A percentile compares a stretch with the other conserved stretches of the same genome.
Conservation (phyloP, 805 yeast species). For the Suhomyces sp. region DNA sequence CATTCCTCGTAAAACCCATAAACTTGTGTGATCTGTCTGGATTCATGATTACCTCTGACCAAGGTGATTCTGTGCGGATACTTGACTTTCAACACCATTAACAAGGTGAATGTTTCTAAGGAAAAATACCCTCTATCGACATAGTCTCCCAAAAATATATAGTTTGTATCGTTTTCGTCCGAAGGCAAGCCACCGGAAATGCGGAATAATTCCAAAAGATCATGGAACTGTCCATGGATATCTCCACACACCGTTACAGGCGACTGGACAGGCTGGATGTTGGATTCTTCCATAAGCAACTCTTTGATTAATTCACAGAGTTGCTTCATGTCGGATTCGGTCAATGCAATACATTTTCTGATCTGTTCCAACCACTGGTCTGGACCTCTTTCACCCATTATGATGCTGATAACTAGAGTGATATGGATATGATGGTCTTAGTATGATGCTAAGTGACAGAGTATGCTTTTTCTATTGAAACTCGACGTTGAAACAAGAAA, state of each 20-base stretch:
- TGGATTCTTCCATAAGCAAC: constrained; percentile 91
- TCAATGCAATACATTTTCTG: constrained; percentile 81
- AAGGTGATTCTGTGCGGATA: constrained; percentile 83
- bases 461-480: too few species aligned
- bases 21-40: constrained; percentile 97
- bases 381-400: constrained; percentile 77
- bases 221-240: constrained; percentile 98
- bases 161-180: constrained; percentile 60
- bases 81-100: constrained; percentile 90
- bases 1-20: constrained; percentile 98
- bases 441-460: too few species aligned
- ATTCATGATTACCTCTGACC: constrained; percentile 97
- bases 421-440: too few species aligned
- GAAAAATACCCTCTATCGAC: constrained; percentile 98
- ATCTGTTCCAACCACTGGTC: constrained; percentile 96
- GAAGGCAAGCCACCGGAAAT: constrained; percentile 92
- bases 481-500: too few species aligned
- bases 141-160: constrained; percentile 90
- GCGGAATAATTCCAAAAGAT: constrained; percentile 82
- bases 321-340: constrained; percentile 94
- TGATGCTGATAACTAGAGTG: constrained; percentile 5
- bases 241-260: constrained; percentile 98
- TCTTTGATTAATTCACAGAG: constrained; percentile 95
- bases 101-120: constrained; percentile 86
- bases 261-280: constrained; percentile 88